Base-by-base conservation (phyloP, 78 protist genomes). In the Planoprotostelium fungivorum region DNA sequence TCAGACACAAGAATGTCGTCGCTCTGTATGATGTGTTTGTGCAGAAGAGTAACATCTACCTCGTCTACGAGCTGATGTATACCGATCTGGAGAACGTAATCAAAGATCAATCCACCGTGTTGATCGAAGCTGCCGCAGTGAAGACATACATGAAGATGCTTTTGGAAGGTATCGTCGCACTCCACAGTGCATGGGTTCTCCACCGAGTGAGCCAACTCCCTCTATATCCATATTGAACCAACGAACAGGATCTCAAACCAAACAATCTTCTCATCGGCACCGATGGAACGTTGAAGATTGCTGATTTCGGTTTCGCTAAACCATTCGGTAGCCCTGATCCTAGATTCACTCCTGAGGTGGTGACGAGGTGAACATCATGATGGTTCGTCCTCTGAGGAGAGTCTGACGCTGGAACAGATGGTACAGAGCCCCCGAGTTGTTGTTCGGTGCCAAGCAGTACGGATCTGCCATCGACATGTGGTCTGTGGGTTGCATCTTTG, bases 301-400 rank as follows among this genome's bases (percentile, higher is more conserved):
- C 96, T 36, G 98, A 97, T 88, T 97, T 96, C 88, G 98, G 98
- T 51, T 37, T 94, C 29, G 96, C 98, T 34, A 95, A 94, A 84
- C 86, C 36, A 37, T 85, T 93, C 83, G 96, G 96, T n/a, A 84
- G 90, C 88, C 96, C 97, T 0, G 86, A 93, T 36, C 89, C 89
- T 37, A 84, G 86, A 29, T 90, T 83, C 63, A 89, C 97, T 28
- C 90, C 90, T 34, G 91, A 91, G 51, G 94, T 91, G 88, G 94
- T 93, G 28, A 95, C 97, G 28, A 87, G 85, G 88, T 92, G 39
- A 28, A 38, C 39, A 34, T 5, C 0, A 0, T n/a, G n/a, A n/a
- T n/a, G n/a, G n/a, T n/a, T n/a, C n/a, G n/a, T n/a, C n/a, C n/a
- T n/a, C n/a, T n/a, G n/a, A n/a, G n/a, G n/a, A n/a, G n/a, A n/a